Conservation (phyloP, 306 rosid species). For the Lathyrus tuberosus region DNA sequence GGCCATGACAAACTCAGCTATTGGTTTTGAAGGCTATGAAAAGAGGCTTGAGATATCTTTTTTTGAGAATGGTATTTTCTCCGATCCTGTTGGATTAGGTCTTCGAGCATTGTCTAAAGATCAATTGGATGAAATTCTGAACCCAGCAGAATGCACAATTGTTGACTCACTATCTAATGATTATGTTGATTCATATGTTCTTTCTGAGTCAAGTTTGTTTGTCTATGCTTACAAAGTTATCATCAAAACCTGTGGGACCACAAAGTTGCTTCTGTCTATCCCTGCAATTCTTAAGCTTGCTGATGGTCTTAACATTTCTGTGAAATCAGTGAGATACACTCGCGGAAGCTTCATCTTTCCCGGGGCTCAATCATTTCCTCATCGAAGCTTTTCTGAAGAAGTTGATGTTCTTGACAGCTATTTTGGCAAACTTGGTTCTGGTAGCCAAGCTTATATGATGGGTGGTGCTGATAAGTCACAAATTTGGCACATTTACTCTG, state of each 20-base stretch:
- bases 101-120: slow-evolving; percentile 68
- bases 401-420: slow-evolving; percentile 70
- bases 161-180: slow-evolving; percentile 80
- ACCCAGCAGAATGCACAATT: slow-evolving; percentile 90
- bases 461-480: slow-evolving; percentile 60
- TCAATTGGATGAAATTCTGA: slow-evolving; percentile 79
- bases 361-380: slow-evolving; percentile 82
- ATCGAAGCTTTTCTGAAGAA: slow-evolving; percentile 80
- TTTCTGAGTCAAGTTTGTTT: slow-evolving; percentile 92
- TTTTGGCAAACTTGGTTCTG: slow-evolving; percentile 67
- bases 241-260: slow-evolving; percentile 95
- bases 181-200: slow-evolving; percentile 84
- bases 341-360: slow-evolving; percentile 94
- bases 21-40: slow-evolving; percentile 96
- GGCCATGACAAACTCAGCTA: slow-evolving; percentile 69
- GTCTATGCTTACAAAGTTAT: slow-evolving; percentile 77
- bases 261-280: slow-evolving; percentile 80
- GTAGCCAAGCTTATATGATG: slow-evolving; percentile 72
- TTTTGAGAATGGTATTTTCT: slow-evolving; percentile 61
- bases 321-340: slow-evolving; percentile 78
- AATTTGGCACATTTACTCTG: slow-evolving; percentile 91
- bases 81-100: slow-evolving; percentile 75
- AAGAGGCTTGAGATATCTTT: slow-evolving; percentile 93
- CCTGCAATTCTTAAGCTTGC: slow-evolving; percentile 79
- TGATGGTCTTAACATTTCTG: slow-evolving; percentile 60